These are phyloP conservation scores for Plasmodium inui DNA, from an alignment of 169 alveolate species.

Conservation along the genomic window DNA sequence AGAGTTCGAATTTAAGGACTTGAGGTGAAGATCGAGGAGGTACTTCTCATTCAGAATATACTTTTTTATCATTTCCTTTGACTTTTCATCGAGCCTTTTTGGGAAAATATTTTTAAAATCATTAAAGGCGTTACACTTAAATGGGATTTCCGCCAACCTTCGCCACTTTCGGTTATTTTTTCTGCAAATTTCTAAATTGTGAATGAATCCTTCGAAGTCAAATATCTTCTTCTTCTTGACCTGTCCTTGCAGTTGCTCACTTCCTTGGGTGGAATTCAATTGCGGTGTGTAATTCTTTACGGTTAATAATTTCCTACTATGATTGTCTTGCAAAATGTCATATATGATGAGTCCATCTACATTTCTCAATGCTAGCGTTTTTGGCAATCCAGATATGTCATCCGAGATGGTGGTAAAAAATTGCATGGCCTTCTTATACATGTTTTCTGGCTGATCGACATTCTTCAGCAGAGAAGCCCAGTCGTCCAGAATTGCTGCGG, in stretches of 20 bases:
- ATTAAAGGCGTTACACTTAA: slow-evolving; percentile 49
- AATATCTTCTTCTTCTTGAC: slow-evolving; percentile 31
- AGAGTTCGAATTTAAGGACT: slow-evolving; percentile 59
- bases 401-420: slow-evolving; percentile 72
- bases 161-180: slow-evolving; percentile 67
- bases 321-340: slow-evolving; percentile 38
- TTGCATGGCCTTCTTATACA: slow-evolving; percentile 76
- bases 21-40: slow-evolving; percentile 76
- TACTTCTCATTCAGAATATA: slow-evolving; percentile 74
- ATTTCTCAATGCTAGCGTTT: slow-evolving; percentile 62
- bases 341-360: slow-evolving; percentile 70
- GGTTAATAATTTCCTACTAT: slow-evolving; percentile 23
- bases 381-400: slow-evolving; percentile 49
- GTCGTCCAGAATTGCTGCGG: slow-evolving; percentile 78
- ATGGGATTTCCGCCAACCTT: slow-evolving; percentile 35
- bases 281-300: slow-evolving; percentile 7
- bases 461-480: slow-evolving; percentile 74
- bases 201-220: slow-evolving; percentile 56
- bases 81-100: slow-evolving; percentile 45
- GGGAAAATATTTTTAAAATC: slow-evolving; percentile 70
- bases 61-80: slow-evolving; percentile 73
- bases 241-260: neutral
- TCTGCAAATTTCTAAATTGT: slow-evolving; percentile 68
- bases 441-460: slow-evolving; percentile 76
- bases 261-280: neutral